These are phyloP conservation scores for Solanum appendiculatum DNA, from an alignment of 257 asterid species.

Conservation along the genomic window DNA sequence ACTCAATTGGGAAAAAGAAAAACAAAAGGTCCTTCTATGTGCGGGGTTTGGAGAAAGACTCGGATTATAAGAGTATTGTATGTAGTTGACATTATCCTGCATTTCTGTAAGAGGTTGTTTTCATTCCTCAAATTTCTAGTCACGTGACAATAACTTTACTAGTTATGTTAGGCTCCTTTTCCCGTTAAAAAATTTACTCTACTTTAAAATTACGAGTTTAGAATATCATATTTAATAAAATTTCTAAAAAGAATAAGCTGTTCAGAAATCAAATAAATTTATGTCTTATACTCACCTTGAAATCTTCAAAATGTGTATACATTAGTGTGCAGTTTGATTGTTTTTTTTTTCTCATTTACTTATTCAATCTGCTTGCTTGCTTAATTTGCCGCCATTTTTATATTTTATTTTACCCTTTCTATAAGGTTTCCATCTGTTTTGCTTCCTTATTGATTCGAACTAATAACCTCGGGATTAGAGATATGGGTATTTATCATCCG, in stretches of 20 bases:
- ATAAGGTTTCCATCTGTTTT: not conserved
- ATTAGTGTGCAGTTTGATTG: not conserved
- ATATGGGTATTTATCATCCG: not conserved
- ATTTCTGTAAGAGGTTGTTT: too few relatives aligned
- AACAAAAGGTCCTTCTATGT: not conserved
- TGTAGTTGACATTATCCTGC: accelerated
- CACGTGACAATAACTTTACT: too few relatives aligned
- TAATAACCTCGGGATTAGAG: not conserved
- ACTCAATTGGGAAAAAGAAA: too few relatives aligned
- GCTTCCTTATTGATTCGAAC: not conserved
- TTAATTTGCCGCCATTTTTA: too few relatives aligned
- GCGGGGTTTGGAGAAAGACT: too few relatives aligned
- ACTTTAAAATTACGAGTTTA: not conserved
- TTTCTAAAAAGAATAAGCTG: too few relatives aligned
- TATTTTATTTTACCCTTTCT: too few relatives aligned
- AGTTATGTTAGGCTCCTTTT: too few relatives aligned
- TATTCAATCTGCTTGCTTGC: not conserved
- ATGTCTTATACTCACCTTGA: too few relatives aligned
- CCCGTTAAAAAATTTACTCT: not conserved
- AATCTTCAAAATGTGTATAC: not conserved
- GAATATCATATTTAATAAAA: not conserved
- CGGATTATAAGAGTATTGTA: too few relatives aligned
- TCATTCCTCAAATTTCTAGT: too few relatives aligned
- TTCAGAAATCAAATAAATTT: too few relatives aligned
- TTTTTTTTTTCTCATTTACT: not conserved